phyloP scores from a whole-genome alignment of 768 basidiomycete species.

The Dentipellis fragilis region DNA sequence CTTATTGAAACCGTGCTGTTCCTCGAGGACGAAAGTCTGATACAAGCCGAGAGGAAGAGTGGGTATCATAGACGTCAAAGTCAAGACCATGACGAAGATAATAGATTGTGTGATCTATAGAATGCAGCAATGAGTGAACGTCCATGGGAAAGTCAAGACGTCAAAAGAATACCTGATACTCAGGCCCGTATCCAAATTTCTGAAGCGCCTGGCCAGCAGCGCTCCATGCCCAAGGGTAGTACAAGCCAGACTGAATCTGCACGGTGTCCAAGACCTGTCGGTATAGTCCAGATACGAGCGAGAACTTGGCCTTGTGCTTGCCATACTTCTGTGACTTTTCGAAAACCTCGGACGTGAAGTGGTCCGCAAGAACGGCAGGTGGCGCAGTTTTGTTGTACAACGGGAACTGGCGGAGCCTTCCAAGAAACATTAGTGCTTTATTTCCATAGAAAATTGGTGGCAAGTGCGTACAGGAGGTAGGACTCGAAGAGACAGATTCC shows the following conservation, averaged over 20 bases:
- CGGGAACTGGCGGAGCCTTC: slow-evolving; percentile 71
- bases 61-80: slow-evolving; percentile 55
- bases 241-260: slow-evolving; percentile 57
- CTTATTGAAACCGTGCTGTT: slow-evolving; percentile 97
- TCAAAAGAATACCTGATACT: slow-evolving; percentile 54
- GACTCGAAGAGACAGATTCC: slow-evolving; percentile 75
- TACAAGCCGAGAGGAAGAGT: slow-evolving; percentile 72
- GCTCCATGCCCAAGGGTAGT: slow-evolving; percentile 79
- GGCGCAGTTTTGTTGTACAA: slow-evolving; percentile 70
- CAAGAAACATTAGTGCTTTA: too few species aligned
- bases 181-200: slow-evolving; percentile 49
- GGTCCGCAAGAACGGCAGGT: slow-evolving; percentile 55
- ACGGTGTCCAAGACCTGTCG: slow-evolving; percentile 62
- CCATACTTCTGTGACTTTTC: slow-evolving; percentile 89
- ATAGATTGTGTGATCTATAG: slow-evolving; percentile 77
- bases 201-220: slow-evolving; percentile 44
- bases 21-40: slow-evolving; percentile 88
- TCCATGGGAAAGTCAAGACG: neutral
- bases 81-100: slow-evolving; percentile 60
- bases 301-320: slow-evolving; percentile 80
- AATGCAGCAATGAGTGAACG: neutral
- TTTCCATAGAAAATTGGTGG: neutral
- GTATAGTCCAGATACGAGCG: slow-evolving; percentile 62
- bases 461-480: slow-evolving; percentile 63
- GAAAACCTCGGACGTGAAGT: slow-evolving; percentile 65